phyloP scores from a whole-genome alignment of 768 basidiomycete species.

The Trametes sanguinea region DNA sequence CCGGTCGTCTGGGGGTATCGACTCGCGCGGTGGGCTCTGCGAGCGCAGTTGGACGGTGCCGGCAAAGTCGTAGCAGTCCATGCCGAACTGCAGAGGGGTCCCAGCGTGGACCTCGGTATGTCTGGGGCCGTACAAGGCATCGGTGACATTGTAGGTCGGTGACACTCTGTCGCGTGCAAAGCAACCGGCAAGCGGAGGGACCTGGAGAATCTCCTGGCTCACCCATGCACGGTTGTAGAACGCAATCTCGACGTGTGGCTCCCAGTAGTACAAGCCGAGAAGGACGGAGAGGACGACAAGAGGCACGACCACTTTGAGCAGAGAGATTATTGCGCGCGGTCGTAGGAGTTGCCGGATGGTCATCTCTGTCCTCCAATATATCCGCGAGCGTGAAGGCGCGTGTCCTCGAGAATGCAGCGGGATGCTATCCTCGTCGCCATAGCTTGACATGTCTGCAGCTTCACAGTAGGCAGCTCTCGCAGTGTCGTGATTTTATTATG shows the following conservation, averaged over 20 bases:
- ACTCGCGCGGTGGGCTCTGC: constrained; percentile 10
- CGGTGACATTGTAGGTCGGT: constrained; percentile 65
- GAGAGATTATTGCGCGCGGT: constrained; percentile 22
- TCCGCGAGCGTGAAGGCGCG: background rate
- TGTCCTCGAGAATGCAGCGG: background rate
- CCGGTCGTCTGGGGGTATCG: constrained; percentile 34
- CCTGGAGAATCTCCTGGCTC: constrained; percentile 62
- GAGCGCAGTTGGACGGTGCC: constrained; percentile 58
- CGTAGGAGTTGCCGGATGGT: constrained; percentile 13
- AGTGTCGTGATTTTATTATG: too few relatives aligned
- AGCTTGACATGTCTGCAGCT: background rate
- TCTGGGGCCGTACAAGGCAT: constrained; percentile 63
- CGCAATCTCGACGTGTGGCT: constrained; percentile 84
- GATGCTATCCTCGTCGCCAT: background rate
- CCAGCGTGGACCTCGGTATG: constrained; percentile 78
- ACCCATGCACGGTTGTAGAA: constrained; percentile 82
- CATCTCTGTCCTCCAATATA: background rate
- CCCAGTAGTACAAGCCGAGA: constrained; percentile 61
- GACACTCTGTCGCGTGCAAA: constrained; percentile 65
- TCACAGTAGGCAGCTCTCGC: background rate
- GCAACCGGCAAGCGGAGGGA: constrained; percentile 71
- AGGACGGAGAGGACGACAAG: constrained; percentile 37
- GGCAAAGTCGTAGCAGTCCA: constrained; percentile 94
- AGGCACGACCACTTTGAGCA: constrained; percentile 27
- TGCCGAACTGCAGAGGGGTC: constrained; percentile 70